Conservation (phyloP, 2,329 filamentous ascomycete species). For the Lithohypha guttulata region DNA sequence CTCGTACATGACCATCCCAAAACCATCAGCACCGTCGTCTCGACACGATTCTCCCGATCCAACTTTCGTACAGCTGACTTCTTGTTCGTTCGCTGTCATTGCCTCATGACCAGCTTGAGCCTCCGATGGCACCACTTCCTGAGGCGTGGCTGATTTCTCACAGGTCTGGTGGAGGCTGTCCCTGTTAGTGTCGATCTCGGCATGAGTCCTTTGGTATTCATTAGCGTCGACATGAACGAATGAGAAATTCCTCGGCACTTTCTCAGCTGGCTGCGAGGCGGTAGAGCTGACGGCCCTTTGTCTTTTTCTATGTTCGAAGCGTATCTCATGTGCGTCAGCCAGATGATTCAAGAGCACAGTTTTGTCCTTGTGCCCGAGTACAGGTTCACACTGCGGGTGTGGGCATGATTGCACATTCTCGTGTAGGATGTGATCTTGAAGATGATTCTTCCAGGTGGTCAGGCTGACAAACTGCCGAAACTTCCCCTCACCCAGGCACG, state of each 20-base stretch:
- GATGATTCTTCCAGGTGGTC: constrained; percentile 7
- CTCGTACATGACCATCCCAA: not conserved
- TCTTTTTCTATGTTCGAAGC: not conserved
- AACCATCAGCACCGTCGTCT: not conserved
- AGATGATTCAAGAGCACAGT: constrained; percentile 5
- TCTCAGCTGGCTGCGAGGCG: not conserved
- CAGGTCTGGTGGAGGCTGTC: not conserved
- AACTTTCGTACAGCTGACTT: not conserved
- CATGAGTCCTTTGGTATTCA: not conserved
- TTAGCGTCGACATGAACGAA: constrained; percentile 1
- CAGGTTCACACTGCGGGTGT: constrained; percentile 1
- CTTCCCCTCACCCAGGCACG: constrained; percentile 4
- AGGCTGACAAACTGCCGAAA: constrained; percentile 8
- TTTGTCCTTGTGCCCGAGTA: not conserved
- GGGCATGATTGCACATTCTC: not conserved
- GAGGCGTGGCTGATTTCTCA: no score
- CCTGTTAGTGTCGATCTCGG: not conserved
- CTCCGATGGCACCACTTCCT: not conserved
- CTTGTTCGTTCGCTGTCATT: not conserved
- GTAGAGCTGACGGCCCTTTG: not conserved
- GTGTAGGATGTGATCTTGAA: constrained; percentile 1
- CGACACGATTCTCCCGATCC: not conserved
- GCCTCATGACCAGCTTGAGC: not conserved
- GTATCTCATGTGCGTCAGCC: constrained; percentile 7
- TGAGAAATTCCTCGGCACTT: not conserved